These are phyloP conservation scores for Otatea glauca DNA, from an alignment of 176 grass and related monocot genomes.

Conservation along the genomic window DNA sequence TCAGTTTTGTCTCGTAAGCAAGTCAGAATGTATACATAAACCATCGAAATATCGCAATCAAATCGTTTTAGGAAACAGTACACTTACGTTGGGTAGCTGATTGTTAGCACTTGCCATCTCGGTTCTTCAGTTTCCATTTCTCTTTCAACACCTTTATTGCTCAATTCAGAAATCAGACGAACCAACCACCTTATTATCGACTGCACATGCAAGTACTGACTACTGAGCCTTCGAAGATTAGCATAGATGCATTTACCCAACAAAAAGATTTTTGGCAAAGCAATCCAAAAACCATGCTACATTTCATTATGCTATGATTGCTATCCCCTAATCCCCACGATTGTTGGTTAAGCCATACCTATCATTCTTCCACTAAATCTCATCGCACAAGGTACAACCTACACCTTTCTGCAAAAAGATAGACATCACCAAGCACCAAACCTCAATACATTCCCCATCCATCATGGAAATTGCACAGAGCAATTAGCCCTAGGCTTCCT, in stretches of 20 bases:
- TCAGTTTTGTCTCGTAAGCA: neutral
- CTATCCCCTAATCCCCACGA: conserved; percentile 40
- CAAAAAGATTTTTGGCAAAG: conserved; percentile 34
- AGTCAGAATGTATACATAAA: neutral
- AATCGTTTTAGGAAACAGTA: conserved; percentile 21
- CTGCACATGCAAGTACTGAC: conserved; percentile 30
- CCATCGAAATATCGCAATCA: neutral
- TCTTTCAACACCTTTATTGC: conserved; percentile 4
- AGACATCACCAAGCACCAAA: neutral
- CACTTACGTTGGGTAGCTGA: conserved; percentile 6
- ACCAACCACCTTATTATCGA: conserved; percentile 28
- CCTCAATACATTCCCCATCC: no score
- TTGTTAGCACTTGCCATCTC: conserved; percentile 10
- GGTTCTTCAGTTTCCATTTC: conserved; percentile 35
- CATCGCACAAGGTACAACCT: conserved; percentile 32
- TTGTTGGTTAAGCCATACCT: conserved; percentile 54
- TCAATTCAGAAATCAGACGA: conserved; percentile 18
- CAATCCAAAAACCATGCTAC: conserved; percentile 16
- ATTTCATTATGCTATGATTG: conserved; percentile 49
- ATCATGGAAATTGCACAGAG: no score
- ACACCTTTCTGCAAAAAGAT: conserved; percentile 40
- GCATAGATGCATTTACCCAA: conserved; percentile 31
- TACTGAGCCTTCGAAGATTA: neutral
- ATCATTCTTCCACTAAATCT: conserved; percentile 55
- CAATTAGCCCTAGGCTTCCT: no score